phyloP scores from a whole-genome alignment of 2,329 filamentous ascomycete genomes.

The Niveomyces coronatus region DNA sequence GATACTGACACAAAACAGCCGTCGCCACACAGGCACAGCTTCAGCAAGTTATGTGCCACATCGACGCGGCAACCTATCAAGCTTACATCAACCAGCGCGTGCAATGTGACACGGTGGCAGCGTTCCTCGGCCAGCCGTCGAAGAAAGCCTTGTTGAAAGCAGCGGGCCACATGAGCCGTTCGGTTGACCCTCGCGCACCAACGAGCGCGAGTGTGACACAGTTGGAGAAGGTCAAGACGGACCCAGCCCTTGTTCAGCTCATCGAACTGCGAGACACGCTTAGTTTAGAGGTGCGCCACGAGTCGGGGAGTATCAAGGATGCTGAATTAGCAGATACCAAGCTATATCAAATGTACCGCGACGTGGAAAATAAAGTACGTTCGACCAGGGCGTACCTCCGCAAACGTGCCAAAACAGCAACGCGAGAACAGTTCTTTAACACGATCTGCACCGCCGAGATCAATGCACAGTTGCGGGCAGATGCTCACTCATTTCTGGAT shows the following conservation, averaged over 20 bases:
- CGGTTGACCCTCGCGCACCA: background rate
- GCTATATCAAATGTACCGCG: background rate
- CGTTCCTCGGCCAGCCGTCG: background rate
- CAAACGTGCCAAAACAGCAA: background rate
- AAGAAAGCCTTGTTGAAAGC: background rate
- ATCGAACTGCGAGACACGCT: background rate
- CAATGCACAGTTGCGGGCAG: background rate
- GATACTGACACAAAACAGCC: too few relatives aligned
- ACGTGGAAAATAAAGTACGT: background rate
- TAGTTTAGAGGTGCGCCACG: background rate
- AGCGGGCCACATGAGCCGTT: conserved; percentile 1
- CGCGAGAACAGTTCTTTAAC: background rate
- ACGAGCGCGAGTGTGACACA: background rate
- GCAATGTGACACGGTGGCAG: background rate
- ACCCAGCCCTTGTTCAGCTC: background rate
- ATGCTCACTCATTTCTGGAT: too few relatives aligned
- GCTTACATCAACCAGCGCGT: conserved; percentile 1
- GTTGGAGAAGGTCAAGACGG: background rate
- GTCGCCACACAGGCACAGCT: background rate
- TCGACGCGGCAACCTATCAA: background rate
- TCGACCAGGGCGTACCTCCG: background rate
- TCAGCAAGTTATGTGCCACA: background rate
- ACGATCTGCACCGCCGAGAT: background rate
- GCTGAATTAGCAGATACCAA: background rate
- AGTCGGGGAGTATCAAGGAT: background rate